Conservation (phyloP, 1,139 yeast genomes). For the Yamadazyma sp. region DNA sequence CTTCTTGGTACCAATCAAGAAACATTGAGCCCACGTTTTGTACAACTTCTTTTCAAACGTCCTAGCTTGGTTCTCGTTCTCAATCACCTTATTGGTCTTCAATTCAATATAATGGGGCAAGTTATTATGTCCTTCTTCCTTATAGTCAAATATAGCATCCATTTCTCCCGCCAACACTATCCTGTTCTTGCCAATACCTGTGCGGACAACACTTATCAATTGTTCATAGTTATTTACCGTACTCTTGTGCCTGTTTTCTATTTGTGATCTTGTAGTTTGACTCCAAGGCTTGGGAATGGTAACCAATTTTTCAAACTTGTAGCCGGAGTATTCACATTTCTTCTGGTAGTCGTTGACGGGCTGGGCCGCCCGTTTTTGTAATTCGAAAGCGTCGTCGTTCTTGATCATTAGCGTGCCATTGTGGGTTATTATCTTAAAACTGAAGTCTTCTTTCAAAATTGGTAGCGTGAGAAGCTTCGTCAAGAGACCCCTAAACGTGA, state of each 20-base stretch:
- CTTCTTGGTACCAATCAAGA: conserved; percentile 75
- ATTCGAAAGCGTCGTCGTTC: conserved; percentile 47
- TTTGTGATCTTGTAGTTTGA: conserved; percentile 57
- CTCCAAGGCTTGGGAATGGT: conserved; percentile 81
- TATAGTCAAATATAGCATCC: conserved; percentile 83
- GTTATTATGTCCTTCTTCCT: conserved; percentile 44
- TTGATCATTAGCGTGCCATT: conserved; percentile 89
- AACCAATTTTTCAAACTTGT: conserved; percentile 79
- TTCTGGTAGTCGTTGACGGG: conserved; percentile 33
- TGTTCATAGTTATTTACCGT: conserved; percentile 72
- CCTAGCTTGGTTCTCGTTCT: conserved; percentile 50
- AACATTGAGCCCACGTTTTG: conserved; percentile 92
- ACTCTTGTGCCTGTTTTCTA: conserved; percentile 62
- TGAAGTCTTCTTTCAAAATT: conserved; percentile 54
- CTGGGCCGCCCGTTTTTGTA: conserved; percentile 28
- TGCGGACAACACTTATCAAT: conserved; percentile 72
- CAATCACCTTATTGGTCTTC: conserved; percentile 65
- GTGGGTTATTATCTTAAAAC: conserved; percentile 58
- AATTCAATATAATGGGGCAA: conserved; percentile 81
- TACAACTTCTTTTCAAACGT: conserved; percentile 73
- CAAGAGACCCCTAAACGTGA: conserved; percentile 85
- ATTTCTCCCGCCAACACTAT: conserved; percentile 85
- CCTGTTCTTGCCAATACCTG: conserved; percentile 77
- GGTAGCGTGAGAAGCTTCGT: conserved; percentile 66
- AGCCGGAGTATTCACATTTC: conserved; percentile 64